phyloP scores from a whole-genome alignment of 805 yeast genomes.

The Maudiozyma serrabonitensis region DNA sequence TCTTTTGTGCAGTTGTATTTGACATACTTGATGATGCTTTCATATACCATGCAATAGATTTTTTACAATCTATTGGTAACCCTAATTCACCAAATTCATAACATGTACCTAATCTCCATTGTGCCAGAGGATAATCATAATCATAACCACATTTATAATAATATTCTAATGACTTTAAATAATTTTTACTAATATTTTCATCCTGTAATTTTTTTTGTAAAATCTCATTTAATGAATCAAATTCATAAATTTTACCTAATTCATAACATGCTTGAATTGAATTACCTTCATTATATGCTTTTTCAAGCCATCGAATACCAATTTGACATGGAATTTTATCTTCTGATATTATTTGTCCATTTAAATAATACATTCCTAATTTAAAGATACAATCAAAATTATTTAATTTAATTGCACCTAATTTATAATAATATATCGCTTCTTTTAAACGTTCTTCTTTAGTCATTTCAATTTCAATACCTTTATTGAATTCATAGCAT shows the following conservation, averaged over 20 bases:
- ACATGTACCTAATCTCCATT: constrained; percentile 59
- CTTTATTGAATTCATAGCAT: constrained; percentile 44
- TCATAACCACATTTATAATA: constrained; percentile 49
- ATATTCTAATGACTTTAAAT: constrained; percentile 38
- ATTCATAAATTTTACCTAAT: constrained; percentile 46
- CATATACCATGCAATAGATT: constrained; percentile 66
- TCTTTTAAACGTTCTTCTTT: constrained; percentile 22
- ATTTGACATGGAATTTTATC: constrained; percentile 25
- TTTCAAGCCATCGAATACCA: constrained; percentile 43
- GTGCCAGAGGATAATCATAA: constrained; percentile 56
- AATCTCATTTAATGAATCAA: constrained; percentile 27
- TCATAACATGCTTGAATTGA: constrained; percentile 51
- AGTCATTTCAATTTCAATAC: constrained; percentile 32
- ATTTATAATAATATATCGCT: constrained; percentile 45
- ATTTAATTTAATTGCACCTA: constrained; percentile 54
- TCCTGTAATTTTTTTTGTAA: constrained; percentile 9
- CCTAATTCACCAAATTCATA: constrained; percentile 61
- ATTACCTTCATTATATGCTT: constrained; percentile 31
- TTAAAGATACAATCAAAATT: constrained; percentile 60
- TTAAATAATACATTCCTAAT: constrained; percentile 53
- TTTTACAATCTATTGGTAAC: constrained; percentile 42
- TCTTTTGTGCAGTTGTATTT: constrained; percentile 29
- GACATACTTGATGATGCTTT: constrained; percentile 46
- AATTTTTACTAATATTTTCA: constrained; percentile 18
- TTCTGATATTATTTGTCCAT: constrained; percentile 10